Evolutionary conservation across 169 alveolate genomes (phyloP), one percentile per base, ranked within the genome.

Genomic region (Cyclospora cayetanensis): DNA sequence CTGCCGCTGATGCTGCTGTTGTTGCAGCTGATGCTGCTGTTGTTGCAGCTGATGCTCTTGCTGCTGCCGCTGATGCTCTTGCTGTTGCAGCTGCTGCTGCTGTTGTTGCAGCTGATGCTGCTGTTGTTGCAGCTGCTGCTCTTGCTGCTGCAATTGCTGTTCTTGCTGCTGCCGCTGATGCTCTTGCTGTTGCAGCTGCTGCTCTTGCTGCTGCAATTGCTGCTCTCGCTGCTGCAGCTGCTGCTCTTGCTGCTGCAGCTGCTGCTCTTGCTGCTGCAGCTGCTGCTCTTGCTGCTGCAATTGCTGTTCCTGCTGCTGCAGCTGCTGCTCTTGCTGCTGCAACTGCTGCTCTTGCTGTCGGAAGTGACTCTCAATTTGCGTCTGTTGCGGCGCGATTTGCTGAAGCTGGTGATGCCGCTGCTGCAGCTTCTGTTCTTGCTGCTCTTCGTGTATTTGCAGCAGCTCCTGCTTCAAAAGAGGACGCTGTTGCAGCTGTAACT

Each of bases 71-170:
- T 34, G 80, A 42, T 12, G 80, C 35, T 68, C 52, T 18, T 5
- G 2, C 34, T 29, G 50, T 4, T 74, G 85, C 85, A 39, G 65
- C 85, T 74, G 65, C 63, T 39, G 85, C 35, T 74, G 52, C 27
- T 4, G 25, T 22, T 37, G 12, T 63, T 39, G 63, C 85, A 39
- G 85, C 63, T 74, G 85, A 55, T 22, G n/a, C 60, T 18, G 29
- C 9, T 37, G 41, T 43, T 74, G 52, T 7, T 43, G 85, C 63
- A 18, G 41, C n/a, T 4, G 52, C 63, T 39, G 55, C 60, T 74
- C 65, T 43, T 74, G 85, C 60, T 74, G 63, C 63, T 74, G 85
- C 85, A n/a, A 41, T 41, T 74, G 85, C 63, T 74, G 85, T 63
- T 74, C 65, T 50, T 29, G 22, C 50, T 76, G 66, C 86, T 76